Conservation (phyloP, 2,329 filamentous ascomycete genomes). For the Cordyceps fumosorosea region DNA sequence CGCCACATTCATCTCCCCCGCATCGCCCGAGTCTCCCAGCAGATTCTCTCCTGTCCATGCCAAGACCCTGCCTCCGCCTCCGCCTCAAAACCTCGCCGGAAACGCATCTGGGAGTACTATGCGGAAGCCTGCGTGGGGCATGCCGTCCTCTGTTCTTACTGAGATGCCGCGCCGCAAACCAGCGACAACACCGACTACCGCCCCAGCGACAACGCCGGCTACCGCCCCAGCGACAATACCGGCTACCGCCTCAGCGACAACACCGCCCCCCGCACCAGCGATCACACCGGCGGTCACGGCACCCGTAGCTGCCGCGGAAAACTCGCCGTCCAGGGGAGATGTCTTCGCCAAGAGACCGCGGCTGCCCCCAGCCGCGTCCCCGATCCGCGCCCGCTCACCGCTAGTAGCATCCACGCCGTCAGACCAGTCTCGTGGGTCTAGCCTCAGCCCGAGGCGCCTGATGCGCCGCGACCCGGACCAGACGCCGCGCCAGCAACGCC, state of each 20-base stretch:
- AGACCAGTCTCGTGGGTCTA: slow-evolving; percentile 24
- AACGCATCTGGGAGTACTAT: neutral
- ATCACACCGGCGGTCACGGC: too few relatives aligned
- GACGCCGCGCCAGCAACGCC: slow-evolving; percentile 16
- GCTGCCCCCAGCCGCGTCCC: neutral
- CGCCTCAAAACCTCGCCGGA: neutral
- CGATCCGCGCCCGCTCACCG: slow-evolving; percentile 2
- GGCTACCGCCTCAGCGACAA: too few relatives aligned
- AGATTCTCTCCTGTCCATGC: slow-evolving; percentile 12
- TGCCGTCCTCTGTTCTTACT: neutral
- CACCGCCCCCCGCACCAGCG: too few relatives aligned
- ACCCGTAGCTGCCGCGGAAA: neutral
- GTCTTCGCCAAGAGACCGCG: neutral
- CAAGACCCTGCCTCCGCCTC: slow-evolving; percentile 15
- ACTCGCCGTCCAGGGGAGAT: neutral
- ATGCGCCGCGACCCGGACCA: slow-evolving; percentile 17
- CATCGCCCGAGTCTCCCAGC: slow-evolving; percentile 34
- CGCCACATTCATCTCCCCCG: slow-evolving; percentile 34
- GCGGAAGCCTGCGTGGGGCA: neutral
- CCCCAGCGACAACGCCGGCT: too few relatives aligned
- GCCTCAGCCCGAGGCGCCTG: slow-evolving; percentile 18
- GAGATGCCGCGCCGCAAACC: slow-evolving; percentile 11
- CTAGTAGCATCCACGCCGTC: neutral
- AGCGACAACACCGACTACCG: neutral
- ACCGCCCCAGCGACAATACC: neutral